A percentile compares a stretch with the other conserved stretches of the same genome.
Conservation (phyloP, 257 asterid genomes). For the Solanum corneliomulleri region DNA sequence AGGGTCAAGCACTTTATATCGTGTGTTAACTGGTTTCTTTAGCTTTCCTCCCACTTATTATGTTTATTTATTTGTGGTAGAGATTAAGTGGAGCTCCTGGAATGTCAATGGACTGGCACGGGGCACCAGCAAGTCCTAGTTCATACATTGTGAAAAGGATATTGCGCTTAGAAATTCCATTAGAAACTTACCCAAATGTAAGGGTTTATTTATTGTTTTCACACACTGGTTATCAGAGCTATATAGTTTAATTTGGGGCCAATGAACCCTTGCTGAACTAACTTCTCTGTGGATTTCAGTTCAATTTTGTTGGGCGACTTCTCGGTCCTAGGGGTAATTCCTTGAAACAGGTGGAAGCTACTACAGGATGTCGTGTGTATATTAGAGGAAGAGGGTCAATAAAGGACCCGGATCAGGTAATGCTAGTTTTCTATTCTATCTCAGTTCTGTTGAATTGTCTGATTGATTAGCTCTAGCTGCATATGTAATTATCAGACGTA, state of each 20-base stretch:
- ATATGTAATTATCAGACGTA: background rate
- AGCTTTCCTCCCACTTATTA: background rate
- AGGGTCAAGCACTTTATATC: background rate
- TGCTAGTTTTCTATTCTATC: background rate
- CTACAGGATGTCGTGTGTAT: constrained; percentile 95
- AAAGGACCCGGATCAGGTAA: constrained; percentile 94
- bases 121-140: constrained; percentile 99
- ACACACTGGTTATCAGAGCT: background rate
- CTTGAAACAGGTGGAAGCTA: constrained; percentile 86
- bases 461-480: background rate
- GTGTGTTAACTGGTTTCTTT: background rate
- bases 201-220: background rate
- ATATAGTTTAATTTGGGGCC: background rate
- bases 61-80: constrained; percentile 24
- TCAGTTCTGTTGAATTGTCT: background rate
- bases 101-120: constrained; percentile 99
- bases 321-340: constrained; percentile 98
- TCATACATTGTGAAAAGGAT: constrained; percentile 78
- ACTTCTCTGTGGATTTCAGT: constrained; percentile 27
- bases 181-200: constrained; percentile 87
- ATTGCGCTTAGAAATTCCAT: constrained; percentile 91
- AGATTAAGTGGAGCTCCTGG: constrained; percentile 76
- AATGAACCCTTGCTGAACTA: background rate
- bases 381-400: constrained; percentile 97
- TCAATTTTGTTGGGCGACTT: constrained; percentile 97